These are phyloP conservation scores for Asterophora parasitica DNA, from an alignment of 768 basidiomycete species.

Conservation along the genomic window DNA sequence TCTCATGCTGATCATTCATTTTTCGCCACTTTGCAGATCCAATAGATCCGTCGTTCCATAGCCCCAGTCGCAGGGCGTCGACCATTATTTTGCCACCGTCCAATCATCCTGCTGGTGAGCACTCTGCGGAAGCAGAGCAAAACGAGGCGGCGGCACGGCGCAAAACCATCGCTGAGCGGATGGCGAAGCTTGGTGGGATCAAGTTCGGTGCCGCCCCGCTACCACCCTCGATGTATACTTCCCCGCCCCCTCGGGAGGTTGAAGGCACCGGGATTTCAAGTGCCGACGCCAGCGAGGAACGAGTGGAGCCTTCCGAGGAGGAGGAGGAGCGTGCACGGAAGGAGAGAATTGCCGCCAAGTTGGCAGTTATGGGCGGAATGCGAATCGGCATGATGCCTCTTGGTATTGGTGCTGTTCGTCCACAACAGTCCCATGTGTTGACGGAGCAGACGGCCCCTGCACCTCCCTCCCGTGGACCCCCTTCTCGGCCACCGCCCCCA, in stretches of 20 bases:
- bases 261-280: conserved; percentile 18
- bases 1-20: no score
- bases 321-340: conserved; percentile 60
- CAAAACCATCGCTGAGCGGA: conserved; percentile 84
- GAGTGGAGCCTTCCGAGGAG: conserved; percentile 35
- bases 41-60: conserved; percentile 61
- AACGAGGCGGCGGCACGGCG: conserved; percentile 51
- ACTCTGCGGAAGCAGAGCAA: conserved; percentile 22
- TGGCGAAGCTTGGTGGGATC: conserved; percentile 89
- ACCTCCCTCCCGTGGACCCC: conserved; percentile 12
- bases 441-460: conserved; percentile 16
- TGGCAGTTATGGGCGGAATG: conserved; percentile 55
- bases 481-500: conserved; percentile 24
- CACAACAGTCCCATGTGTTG: conserved; percentile 26
- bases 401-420: conserved; percentile 27
- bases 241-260: conserved; percentile 26
- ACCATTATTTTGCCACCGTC: conserved; percentile 17
- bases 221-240: conserved; percentile 30
- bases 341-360: conserved; percentile 48
- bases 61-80: conserved; percentile 40
- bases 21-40: conserved; percentile 45
- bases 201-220: conserved; percentile 70
- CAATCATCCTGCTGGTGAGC: conserved; percentile 12
- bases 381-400: conserved; percentile 53
- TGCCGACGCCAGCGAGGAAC: conserved; percentile 17